Base-by-base conservation (phyloP, 495 filamentous ascomycete species). In the Glarea lozoyensis region DNA sequence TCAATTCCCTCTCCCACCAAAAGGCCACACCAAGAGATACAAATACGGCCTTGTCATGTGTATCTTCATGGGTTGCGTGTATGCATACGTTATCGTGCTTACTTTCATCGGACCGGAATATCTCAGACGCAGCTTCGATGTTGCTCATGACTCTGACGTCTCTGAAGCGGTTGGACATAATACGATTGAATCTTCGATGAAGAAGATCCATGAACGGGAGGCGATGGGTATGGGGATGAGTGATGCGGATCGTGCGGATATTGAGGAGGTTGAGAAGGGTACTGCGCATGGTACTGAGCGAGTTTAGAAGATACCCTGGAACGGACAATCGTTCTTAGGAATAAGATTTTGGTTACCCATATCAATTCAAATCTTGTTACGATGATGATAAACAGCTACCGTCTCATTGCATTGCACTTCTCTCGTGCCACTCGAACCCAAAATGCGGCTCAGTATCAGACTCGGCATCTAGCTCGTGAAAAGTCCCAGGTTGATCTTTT, bases 31-130 rank as follows among this genome's bases (percentile, higher is more conserved):
- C 0, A 49, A 59, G 25, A 65, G 86, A 20, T 94, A 89, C 57
- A 64, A 87, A 37, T 95, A 94, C 40, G 88, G 89, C 10, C 83
- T 83, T 48, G 88, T 95, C 3, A 89, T 95, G 50, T 87, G 84
- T 45, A 92, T 95, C 53, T 89, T 94, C 59, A 86, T 94, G 84
- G 89, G 76, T 2, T 89, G 85, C 51, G 89, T 94, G n/a, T 94
- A 79, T 60, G 81, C 61, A 4, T 95, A 93, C 56, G 71, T 80
- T 6, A 86, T 94, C 48, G 0, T 92, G 0, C 49, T 93, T 16
- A 83, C 84, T 0, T 53, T 93, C 12, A 45, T 86, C 1, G 88
- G 88, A 0, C 88, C 88, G 0, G 88, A 95, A 66, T 72, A 77
- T 30, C 49, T 87, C 40, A 72, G 72, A 11, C 61, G 72, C 4